Conservation (phyloP, 306 rosid species). For the Rubus parviflorus region DNA sequence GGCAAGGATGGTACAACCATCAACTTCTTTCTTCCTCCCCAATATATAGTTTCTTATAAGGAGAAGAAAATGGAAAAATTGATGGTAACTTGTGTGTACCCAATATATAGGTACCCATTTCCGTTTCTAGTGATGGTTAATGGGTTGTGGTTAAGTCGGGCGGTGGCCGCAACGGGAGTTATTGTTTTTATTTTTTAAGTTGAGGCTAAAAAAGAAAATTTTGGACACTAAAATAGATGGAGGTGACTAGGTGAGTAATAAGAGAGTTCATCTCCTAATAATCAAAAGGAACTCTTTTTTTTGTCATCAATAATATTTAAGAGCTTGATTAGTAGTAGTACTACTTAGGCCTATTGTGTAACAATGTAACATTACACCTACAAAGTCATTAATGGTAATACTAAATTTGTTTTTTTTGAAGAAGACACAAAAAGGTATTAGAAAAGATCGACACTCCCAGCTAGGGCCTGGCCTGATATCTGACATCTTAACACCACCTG, state of each 20-base stretch:
- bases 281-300: not conserved
- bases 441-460: not conserved
- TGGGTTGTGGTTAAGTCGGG: no score
- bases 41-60: no score
- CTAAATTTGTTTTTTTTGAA: not conserved
- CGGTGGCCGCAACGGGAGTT: no score
- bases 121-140: no score
- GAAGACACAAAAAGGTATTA: not conserved
- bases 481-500: conserved; percentile 13
- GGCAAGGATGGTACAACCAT: not conserved
- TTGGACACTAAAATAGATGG: no score
- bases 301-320: not conserved
- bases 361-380: not conserved
- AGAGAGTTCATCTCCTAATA: not conserved
- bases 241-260: no score
- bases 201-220: no score
- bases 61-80: no score
- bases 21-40: not conserved
- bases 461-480: not conserved
- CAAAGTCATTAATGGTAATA: not conserved
- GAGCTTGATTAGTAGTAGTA: not conserved
- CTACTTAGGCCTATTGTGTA: not conserved
- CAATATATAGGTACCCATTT: not conserved
- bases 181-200: no score
- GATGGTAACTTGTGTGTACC: no score